These are phyloP conservation scores for Lachancea fermentati DNA, from an alignment of 805 yeast genomes.

Conservation along the genomic window DNA sequence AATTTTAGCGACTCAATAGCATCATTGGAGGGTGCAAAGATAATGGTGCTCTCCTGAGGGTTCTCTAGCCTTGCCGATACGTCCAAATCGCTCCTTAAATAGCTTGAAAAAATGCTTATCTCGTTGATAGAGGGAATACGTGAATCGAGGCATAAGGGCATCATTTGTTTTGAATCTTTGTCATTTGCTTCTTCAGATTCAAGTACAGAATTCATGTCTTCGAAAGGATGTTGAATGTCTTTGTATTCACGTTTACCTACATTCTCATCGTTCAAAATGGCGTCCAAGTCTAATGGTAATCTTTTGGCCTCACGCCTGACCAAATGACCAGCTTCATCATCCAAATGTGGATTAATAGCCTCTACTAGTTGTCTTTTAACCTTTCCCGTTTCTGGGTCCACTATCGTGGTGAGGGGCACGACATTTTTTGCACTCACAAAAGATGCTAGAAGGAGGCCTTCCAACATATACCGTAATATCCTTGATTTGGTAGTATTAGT, in stretches of 20 bases:
- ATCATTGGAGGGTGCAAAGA: conserved; percentile 66
- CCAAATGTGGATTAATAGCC: conserved; percentile 2
- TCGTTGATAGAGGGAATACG: conserved; percentile 32
- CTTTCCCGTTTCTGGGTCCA: conserved; percentile 7
- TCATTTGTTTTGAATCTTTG: background rate
- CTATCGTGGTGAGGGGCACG: conserved; percentile 2
- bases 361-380: conserved; percentile 6
- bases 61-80: conserved; percentile 45
- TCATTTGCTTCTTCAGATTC: background rate
- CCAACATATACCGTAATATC: background rate
- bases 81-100: conserved; percentile 57
- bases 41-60: conserved; percentile 38
- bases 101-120: conserved; percentile 60
- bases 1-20: conserved; percentile 45
- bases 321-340: conserved; percentile 1
- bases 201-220: background rate
- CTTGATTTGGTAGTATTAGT: background rate
- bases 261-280: conserved; percentile 4
- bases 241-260: conserved; percentile 3
- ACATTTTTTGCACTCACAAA: conserved; percentile 5
- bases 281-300: conserved; percentile 12
- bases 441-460: background rate
- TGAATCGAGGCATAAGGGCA: conserved; percentile 23
- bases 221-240: background rate
- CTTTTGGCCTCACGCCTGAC: conserved; percentile 10